phyloP scores from a whole-genome alignment of 805 yeast genomes.

The Candida argentea region DNA sequence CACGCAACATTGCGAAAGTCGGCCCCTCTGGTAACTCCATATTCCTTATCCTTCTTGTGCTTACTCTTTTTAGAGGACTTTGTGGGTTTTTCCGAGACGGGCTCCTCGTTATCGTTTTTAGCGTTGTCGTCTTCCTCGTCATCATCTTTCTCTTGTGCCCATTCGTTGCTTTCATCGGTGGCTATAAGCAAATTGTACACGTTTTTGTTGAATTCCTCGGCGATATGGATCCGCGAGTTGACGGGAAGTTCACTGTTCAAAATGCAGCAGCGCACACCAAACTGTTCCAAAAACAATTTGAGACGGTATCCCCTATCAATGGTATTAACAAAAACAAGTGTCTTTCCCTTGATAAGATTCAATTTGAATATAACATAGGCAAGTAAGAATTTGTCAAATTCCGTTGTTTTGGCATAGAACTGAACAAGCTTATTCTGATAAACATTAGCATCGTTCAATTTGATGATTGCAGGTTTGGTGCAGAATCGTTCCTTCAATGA shows the following conservation, averaged over 20 bases:
- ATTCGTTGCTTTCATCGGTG: conserved; percentile 76
- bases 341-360: conserved; percentile 80
- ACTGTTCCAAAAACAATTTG: conserved; percentile 85
- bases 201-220: conserved; percentile 88
- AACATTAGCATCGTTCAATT: conserved; percentile 58
- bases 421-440: conserved; percentile 60
- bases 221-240: conserved; percentile 88
- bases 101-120: conserved; percentile 12
- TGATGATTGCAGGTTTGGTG: conserved; percentile 71
- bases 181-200: conserved; percentile 84
- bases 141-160: conserved; percentile 39
- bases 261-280: conserved; percentile 83
- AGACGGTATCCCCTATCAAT: conserved; percentile 93
- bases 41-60: conserved; percentile 55
- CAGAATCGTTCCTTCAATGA: conserved; percentile 70
- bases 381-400: conserved; percentile 83
- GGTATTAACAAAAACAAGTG: conserved; percentile 82
- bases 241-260: conserved; percentile 88
- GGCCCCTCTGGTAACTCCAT: conserved; percentile 93
- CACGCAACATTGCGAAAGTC: conserved; percentile 95
- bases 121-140: conserved; percentile 29
- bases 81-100: conserved; percentile 10
- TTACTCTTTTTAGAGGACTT: conserved; percentile 10
- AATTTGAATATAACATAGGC: conserved; percentile 89
- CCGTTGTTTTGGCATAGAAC: conserved; percentile 77